These are phyloP conservation scores for Phytophthora syringae DNA, from an alignment of 352 stramenopile genomes.

Conservation along the genomic window DNA sequence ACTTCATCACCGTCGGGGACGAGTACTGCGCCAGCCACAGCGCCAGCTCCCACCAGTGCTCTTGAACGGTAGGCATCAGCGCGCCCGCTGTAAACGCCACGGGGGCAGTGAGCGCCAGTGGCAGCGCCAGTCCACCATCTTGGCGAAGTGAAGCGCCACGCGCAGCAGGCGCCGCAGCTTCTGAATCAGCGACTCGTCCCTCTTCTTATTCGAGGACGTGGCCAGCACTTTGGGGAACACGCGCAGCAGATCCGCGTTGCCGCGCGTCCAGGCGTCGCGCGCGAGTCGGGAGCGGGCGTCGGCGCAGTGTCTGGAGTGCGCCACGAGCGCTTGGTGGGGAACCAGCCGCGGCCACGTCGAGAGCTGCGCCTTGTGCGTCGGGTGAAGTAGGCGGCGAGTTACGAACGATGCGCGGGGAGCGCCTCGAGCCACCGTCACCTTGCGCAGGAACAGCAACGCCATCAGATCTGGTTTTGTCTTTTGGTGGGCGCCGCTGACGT, in stretches of 20 bases:
- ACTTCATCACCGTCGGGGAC: constrained; percentile 95
- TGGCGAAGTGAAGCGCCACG: constrained; percentile 59
- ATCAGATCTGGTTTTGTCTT: background rate
- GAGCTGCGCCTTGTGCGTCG: constrained; percentile 3
- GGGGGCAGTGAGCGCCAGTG: constrained; percentile 54
- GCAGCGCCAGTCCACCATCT: constrained; percentile 62
- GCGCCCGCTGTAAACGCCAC: constrained; percentile 32
- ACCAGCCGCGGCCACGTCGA: constrained; percentile 28
- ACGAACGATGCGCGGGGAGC: constrained; percentile 2
- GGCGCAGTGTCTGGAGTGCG: constrained; percentile 10
- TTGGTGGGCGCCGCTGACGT: background rate
- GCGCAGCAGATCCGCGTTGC: constrained; percentile 26
- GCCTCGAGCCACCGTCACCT: constrained; percentile 8
- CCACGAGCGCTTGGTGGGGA: constrained; percentile 29
- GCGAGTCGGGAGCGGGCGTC: constrained; percentile 11
- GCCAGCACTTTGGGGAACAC: constrained; percentile 35
- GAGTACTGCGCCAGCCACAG: constrained; percentile 65
- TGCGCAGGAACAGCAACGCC: constrained; percentile 13
- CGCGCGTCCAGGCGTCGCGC: constrained; percentile 28
- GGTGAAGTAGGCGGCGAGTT: background rate
- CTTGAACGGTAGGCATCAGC: constrained; percentile 35
- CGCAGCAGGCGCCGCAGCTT: constrained; percentile 55
- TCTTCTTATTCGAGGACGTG: constrained; percentile 14
- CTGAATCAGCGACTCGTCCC: constrained; percentile 33
- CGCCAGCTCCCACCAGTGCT: constrained; percentile 73